These are phyloP conservation scores for Lentinula sp. DNA, from an alignment of 768 basidiomycete genomes.

Conservation along the genomic window DNA sequence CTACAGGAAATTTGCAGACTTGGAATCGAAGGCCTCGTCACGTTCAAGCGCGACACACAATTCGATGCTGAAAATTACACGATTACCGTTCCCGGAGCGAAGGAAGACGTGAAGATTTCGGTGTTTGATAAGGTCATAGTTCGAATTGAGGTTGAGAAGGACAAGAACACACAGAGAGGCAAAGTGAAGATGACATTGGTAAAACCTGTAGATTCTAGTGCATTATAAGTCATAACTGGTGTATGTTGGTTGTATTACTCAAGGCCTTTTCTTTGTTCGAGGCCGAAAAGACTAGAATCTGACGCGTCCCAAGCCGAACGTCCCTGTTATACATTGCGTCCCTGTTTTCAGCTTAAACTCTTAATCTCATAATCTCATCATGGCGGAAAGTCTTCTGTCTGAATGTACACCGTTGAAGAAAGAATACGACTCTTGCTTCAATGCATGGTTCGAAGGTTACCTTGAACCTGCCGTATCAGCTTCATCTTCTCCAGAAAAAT, in stretches of 20 bases:
- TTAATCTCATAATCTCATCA: slow-evolving; percentile 18
- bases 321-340: neutral
- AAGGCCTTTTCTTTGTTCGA: neutral
- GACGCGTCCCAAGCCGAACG: neutral
- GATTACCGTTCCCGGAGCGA: slow-evolving; percentile 55
- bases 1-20: slow-evolving; percentile 44
- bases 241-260: too few relatives aligned
- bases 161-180: slow-evolving; percentile 87
- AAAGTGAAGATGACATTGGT: slow-evolving; percentile 81
- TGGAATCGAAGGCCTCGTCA: slow-evolving; percentile 91
- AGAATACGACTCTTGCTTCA: slow-evolving; percentile 92
- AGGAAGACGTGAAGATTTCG: slow-evolving; percentile 53
- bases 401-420: slow-evolving; percentile 89
- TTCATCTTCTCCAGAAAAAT: slow-evolving; percentile 32
- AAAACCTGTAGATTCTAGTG: slow-evolving; percentile 53
- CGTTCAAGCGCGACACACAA: slow-evolving; percentile 83
- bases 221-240: slow-evolving; percentile 20
- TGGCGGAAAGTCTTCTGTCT: slow-evolving; percentile 77
- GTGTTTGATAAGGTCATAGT: slow-evolving; percentile 94
- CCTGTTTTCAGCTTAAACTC: neutral
- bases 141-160: slow-evolving; percentile 90
- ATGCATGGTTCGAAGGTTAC: slow-evolving; percentile 97
- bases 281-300: neutral
- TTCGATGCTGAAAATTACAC: slow-evolving; percentile 92
- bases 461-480: slow-evolving; percentile 69